Evolutionary conservation across 2,329 filamentous ascomycete genomes (phyloP).

Genomic region (Dendryphion nanum): DNA sequence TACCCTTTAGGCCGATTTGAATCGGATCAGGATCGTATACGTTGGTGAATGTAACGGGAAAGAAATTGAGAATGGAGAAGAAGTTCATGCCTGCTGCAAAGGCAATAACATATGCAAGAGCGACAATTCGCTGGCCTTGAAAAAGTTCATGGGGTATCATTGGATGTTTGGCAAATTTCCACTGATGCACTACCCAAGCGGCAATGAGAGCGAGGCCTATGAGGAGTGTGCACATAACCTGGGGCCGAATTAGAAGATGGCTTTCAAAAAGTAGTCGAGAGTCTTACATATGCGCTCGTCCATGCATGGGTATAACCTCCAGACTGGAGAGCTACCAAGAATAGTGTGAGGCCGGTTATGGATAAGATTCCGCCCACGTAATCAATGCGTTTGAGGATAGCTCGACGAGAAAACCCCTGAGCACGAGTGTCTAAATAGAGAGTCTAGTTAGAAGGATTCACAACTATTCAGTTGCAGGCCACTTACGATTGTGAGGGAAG

Average conservation of each 20-base stretch:
- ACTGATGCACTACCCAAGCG: constrained; percentile 38
- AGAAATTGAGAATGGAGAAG: constrained; percentile 34
- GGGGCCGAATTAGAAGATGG: too few relatives aligned
- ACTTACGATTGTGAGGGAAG: constrained; percentile 31
- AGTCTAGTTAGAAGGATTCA: too few relatives aligned
- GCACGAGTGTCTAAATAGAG: constrained; percentile 29
- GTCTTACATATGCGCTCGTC: constrained; percentile 38
- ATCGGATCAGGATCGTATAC: constrained; percentile 30
- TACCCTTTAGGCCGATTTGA: constrained; percentile 30
- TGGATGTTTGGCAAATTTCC: constrained; percentile 37
- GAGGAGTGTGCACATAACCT: constrained; percentile 37
- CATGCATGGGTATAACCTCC: constrained; percentile 42
- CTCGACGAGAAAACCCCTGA: constrained; percentile 28
- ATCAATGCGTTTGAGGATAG: constrained; percentile 33
- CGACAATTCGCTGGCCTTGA: constrained; percentile 31
- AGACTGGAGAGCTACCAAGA: constrained; percentile 41
- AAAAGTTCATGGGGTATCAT: constrained; percentile 41
- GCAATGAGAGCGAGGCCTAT: constrained; percentile 34
- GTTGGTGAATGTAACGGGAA: constrained; percentile 25
- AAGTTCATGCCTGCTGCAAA: constrained; percentile 38
- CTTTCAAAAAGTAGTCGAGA: too few relatives aligned
- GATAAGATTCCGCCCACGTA: constrained; percentile 30
- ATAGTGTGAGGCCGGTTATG: constrained; percentile 31
- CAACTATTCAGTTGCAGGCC: too few relatives aligned
- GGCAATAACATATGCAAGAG: constrained; percentile 30